phyloP scores from a whole-genome alignment of 768 basidiomycete species.

The Phanerochaete sordida region DNA sequence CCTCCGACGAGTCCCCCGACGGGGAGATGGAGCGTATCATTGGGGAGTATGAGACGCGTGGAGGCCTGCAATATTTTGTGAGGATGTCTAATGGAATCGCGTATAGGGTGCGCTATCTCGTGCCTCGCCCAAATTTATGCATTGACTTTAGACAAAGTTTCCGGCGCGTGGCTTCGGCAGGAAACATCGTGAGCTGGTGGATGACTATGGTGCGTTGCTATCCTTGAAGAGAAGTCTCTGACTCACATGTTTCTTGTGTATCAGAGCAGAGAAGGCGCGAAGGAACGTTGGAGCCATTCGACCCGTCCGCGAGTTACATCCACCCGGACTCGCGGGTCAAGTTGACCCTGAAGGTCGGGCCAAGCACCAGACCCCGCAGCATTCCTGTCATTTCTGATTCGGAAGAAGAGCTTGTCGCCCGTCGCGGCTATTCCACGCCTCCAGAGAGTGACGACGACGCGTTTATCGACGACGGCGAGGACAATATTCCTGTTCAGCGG shows the following conservation, averaged over 20 bases:
- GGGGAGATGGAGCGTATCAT: conserved; percentile 36
- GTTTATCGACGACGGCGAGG: conserved; percentile 10
- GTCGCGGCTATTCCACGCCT: background rate
- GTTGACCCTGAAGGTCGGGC: conserved; percentile 29
- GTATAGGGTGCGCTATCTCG: conserved; percentile 42
- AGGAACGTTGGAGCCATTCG: conserved; percentile 48
- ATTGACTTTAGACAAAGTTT: conserved; percentile 14
- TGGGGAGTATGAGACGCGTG: conserved; percentile 46
- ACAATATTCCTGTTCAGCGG: conserved; percentile 4
- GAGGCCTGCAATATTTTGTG: conserved; percentile 56
- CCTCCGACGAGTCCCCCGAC: conserved; percentile 9
- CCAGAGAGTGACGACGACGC: conserved; percentile 9
- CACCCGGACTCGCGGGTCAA: conserved; percentile 58
- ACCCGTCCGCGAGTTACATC: conserved; percentile 56
- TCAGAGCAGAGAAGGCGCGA: conserved; percentile 43
- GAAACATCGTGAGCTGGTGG: conserved; percentile 42
- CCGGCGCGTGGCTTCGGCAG: conserved; percentile 30
- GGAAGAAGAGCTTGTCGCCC: background rate
- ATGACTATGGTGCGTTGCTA: conserved; percentile 49
- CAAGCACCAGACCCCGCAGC: conserved; percentile 17
- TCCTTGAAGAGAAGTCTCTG: no score
- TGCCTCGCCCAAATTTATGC: background rate
- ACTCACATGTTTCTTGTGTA: no score
- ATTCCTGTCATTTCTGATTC: background rate
- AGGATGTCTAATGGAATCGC: conserved; percentile 54